Conservation (phyloP, 768 basidiomycete genomes). For the Gloeopeniophorella convolvens region DNA sequence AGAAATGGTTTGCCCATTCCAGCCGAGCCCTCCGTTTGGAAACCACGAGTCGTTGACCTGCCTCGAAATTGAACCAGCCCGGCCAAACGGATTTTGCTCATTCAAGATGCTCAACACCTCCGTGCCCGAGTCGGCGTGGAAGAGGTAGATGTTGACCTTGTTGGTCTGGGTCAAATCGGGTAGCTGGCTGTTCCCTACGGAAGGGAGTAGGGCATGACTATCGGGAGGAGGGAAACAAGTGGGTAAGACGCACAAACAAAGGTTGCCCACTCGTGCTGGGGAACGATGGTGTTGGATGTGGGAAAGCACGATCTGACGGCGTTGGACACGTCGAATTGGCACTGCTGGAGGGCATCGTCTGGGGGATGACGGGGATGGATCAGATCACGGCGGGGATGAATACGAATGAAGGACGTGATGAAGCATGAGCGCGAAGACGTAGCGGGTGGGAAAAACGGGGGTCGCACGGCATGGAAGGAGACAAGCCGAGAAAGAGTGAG, state of each 20-base stretch:
- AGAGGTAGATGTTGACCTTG: slow-evolving; percentile 70
- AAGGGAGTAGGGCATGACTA: slow-evolving; percentile 15
- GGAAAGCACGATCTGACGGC: slow-evolving; percentile 76
- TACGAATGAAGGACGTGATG: slow-evolving; percentile 2
- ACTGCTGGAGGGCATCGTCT: slow-evolving; percentile 39
- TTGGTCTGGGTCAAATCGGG: slow-evolving; percentile 60
- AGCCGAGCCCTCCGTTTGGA: slow-evolving; percentile 43
- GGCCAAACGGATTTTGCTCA: slow-evolving; percentile 40
- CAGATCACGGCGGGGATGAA: background rate
- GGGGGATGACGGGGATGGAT: slow-evolving; percentile 10
- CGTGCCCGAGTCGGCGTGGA: slow-evolving; percentile 58
- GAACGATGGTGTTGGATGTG: slow-evolving; percentile 41
- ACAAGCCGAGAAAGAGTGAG: background rate
- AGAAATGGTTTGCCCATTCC: slow-evolving; percentile 42
- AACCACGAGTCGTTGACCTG: slow-evolving; percentile 76
- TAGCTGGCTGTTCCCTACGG: slow-evolving; percentile 66
- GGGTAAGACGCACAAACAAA: slow-evolving; percentile 65
- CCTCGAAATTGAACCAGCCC: slow-evolving; percentile 45
- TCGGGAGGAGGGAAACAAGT: slow-evolving; percentile 14
- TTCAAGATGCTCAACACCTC: slow-evolving; percentile 41
- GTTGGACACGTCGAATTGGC: slow-evolving; percentile 58
- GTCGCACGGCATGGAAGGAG: background rate
- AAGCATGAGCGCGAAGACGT: background rate
- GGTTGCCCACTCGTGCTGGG: slow-evolving; percentile 70
- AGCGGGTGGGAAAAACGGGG: background rate